These are phyloP conservation scores for Rasamsonia emersonii DNA, from an alignment of 2,329 filamentous ascomycete species.

Conservation along the genomic window DNA sequence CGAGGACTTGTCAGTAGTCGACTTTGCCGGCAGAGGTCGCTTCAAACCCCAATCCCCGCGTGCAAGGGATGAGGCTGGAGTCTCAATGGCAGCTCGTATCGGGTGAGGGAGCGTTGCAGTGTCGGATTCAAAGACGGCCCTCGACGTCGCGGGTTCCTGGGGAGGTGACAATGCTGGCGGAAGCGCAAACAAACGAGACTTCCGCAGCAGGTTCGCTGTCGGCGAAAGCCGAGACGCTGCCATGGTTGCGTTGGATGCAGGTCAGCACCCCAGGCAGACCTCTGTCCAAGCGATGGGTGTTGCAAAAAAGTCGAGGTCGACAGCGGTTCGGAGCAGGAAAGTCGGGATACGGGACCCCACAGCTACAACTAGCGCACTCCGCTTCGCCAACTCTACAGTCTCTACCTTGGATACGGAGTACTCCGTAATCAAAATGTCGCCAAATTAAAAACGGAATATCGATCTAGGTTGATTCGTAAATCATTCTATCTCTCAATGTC, in stretches of 20 bases:
- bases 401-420: no score
- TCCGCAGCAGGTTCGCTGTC: constrained; percentile 63
- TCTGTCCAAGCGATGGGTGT: no score
- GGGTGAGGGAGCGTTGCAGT: constrained; percentile 69
- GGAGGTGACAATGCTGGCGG: constrained; percentile 65
- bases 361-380: no score
- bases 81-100: constrained; percentile 74
- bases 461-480: no score
- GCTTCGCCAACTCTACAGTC: no score
- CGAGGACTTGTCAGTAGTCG: constrained; percentile 58
- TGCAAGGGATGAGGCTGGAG: constrained; percentile 60
- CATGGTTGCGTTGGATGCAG: constrained; percentile 26
- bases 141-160: constrained; percentile 40
- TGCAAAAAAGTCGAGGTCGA: no score
- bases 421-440: no score
- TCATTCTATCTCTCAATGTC: no score
- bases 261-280: constrained; percentile 12
- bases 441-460: no score
- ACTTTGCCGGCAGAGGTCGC: constrained; percentile 66
- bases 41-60: constrained; percentile 93
- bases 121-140: constrained; percentile 47
- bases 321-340: no score
- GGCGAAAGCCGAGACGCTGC: constrained; percentile 45
- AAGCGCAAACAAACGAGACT: constrained; percentile 82
- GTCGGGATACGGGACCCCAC: no score